phyloP scores from a whole-genome alignment of 257 asterid genomes.

The Penstemon barbatus region DNA sequence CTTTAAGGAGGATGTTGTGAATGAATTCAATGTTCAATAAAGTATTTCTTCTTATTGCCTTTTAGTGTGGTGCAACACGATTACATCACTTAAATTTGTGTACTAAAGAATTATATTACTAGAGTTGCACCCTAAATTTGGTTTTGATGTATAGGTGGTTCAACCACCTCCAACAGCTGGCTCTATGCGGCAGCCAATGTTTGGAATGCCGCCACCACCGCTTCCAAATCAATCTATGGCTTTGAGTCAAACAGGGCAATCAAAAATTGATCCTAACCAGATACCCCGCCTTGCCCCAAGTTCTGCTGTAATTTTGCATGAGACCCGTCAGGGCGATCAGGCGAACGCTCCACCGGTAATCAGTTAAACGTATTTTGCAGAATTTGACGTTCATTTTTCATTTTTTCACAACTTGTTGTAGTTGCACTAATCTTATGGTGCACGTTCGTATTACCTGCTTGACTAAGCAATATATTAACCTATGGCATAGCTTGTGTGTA shows the following conservation, averaged over 20 bases:
- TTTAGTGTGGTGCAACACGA: slow-evolving; percentile 18
- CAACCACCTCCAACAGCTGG: slow-evolving; percentile 73
- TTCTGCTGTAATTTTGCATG: slow-evolving; percentile 70
- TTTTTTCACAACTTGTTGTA: slow-evolving; percentile 14
- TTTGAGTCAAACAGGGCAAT: slow-evolving; percentile 70
- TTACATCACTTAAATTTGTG: slow-evolving; percentile 22
- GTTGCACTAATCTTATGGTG: slow-evolving; percentile 16
- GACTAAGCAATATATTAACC: slow-evolving; percentile 19
- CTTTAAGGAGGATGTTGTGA: slow-evolving; percentile 7
- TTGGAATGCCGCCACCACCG: slow-evolving; percentile 79
- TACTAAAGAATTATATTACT: slow-evolving; percentile 11
- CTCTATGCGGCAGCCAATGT: slow-evolving; percentile 68
- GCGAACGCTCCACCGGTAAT: slow-evolving; percentile 99
- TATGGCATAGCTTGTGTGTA: slow-evolving; percentile 4
- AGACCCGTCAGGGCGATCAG: slow-evolving; percentile 96
- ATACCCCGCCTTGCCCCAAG: slow-evolving; percentile 85
- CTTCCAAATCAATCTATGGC: slow-evolving; percentile 77
- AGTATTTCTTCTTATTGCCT: neutral
- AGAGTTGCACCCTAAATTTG: slow-evolving; percentile 32
- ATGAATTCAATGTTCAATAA: neutral
- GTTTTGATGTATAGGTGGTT: slow-evolving; percentile 52
- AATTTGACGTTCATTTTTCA: slow-evolving; percentile 6
- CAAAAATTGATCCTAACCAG: slow-evolving; percentile 96
- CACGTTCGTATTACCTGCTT: slow-evolving; percentile 17
- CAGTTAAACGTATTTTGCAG: slow-evolving; percentile 2